Percentiles rank a stretch among this genome's conserved stretches.
Evolutionary conservation across 2,329 filamentous ascomycete species (phyloP).

Genomic region (Seiridium cupressi): DNA sequence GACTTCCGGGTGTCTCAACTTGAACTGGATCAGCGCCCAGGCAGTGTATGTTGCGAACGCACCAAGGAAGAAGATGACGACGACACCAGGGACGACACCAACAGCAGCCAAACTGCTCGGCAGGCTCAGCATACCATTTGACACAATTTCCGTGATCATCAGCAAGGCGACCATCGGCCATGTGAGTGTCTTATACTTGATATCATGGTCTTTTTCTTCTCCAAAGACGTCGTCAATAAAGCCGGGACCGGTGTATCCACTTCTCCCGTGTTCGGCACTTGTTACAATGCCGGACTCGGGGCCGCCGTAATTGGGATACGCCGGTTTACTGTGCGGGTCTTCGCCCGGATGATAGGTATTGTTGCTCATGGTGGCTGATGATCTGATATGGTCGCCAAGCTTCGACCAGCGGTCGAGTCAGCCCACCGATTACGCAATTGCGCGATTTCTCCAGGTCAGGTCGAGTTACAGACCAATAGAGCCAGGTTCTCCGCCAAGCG

Average conservation of each 20-base stretch:
- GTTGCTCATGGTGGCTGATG: neutral
- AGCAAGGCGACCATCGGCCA: constrained; percentile 51
- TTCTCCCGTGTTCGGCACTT: neutral
- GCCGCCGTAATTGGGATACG: neutral
- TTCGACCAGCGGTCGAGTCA: neutral
- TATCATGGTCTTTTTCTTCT: constrained; percentile 30
- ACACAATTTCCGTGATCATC: constrained; percentile 56
- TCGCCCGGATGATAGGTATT: constrained; percentile 9
- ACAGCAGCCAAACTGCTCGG: constrained; percentile 50
- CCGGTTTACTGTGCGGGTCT: constrained; percentile 2
- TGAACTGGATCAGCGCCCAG: constrained; percentile 50
- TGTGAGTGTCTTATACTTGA: constrained; percentile 52
- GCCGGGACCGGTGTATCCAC: constrained; percentile 12
- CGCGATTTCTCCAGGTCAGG: neutral
- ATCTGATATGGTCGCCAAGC: too few relatives aligned
- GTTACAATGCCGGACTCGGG: constrained; percentile 7
- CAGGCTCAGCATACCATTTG: constrained; percentile 52
- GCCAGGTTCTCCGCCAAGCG: neutral
- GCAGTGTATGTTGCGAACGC: constrained; percentile 50
- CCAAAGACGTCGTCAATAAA: constrained; percentile 38
- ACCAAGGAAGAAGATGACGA: constrained; percentile 49
- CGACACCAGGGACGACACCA: constrained; percentile 49
- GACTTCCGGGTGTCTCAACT: constrained; percentile 51
- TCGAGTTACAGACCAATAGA: neutral
- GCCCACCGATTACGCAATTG: neutral